Evolutionary conservation across 23 red algal species (phyloP).

Genomic region (Cyanidioschyzon merolae): DNA sequence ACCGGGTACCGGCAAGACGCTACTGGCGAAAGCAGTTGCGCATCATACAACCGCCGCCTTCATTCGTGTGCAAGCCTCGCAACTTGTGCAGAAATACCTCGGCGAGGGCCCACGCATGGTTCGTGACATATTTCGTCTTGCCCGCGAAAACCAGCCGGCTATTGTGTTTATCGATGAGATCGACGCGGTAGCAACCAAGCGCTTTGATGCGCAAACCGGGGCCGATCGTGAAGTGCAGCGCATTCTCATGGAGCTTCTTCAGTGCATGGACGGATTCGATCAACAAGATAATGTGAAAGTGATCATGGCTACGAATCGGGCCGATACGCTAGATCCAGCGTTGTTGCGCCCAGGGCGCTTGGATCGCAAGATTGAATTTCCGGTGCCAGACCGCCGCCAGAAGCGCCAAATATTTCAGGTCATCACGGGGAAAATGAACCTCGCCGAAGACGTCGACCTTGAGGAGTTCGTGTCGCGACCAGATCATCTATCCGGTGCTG

Average conservation of each 20-base stretch:
- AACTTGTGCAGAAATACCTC: slow-evolving; percentile 99
- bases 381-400: slow-evolving; percentile 87
- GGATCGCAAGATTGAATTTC: slow-evolving; percentile 99
- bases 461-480: slow-evolving; percentile 95
- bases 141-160: slow-evolving; percentile 79
- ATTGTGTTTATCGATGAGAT: slow-evolving; percentile 99
- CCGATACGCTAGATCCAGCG: slow-evolving; percentile 93
- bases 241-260: slow-evolving; percentile 98
- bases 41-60: slow-evolving; percentile 94
- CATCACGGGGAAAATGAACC: slow-evolving; percentile 86
- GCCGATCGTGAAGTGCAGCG: slow-evolving; percentile 97
- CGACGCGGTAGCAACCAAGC: slow-evolving; percentile 97
- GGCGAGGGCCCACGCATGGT: slow-evolving; percentile 99
- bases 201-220: slow-evolving; percentile 99
- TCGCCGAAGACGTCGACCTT: slow-evolving; percentile 92
- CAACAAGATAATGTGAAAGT: slow-evolving; percentile 95
- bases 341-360: slow-evolving; percentile 81
- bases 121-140: slow-evolving; percentile 90
- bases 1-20: slow-evolving; percentile 95
- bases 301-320: slow-evolving; percentile 99
- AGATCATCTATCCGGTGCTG: slow-evolving; percentile 87
- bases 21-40: slow-evolving; percentile 97
- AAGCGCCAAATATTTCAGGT: slow-evolving; percentile 95
- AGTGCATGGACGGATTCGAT: slow-evolving; percentile 99
- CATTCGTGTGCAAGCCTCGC: slow-evolving; percentile 88